Evolutionary conservation across 2,329 filamentous ascomycete species (phyloP), one percentile per base, ranked within the genome.

Genomic region (Diaporthe longicolla): DNA sequence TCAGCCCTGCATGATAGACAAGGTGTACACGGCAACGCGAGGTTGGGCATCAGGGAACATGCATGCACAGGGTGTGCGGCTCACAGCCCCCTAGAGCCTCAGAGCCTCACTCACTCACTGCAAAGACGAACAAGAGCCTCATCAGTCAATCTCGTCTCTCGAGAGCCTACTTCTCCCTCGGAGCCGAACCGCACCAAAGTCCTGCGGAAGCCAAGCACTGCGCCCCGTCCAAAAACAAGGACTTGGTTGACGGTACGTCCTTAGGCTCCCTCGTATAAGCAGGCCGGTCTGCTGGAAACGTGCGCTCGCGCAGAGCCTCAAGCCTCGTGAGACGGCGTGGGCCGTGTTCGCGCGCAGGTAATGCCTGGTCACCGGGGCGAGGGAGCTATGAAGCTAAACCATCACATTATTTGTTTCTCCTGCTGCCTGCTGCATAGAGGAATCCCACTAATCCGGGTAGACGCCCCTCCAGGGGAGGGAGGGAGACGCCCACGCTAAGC

Each of bases 51-150:
- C 21, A 37, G 4, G 40, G 17, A 63, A 19, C 43, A 21, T 43
- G 11, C 37, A 26, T 52, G 63, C 63, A 66, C 19, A 24, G 43
- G 50, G 7, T 26, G 29, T 26, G 26, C 21, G 35, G 54, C 15
- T 26, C 69, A 63, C 57, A 11, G 70, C 70, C 70, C 57, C 48
- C 57, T 63, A 21, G 57, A 71, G 57, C 57, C 57, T 55, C 70
- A 50, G 45, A 50, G 21, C 21, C 45, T 43, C 40, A 43, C 40
- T 43, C 40, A 43, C 45, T 50, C 45, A n/a, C 45, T 10, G 21
- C 21, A n/a, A 19, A 1, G 13, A n/a, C 4, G 37, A 37, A 24
- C 13, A 57, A 57, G 54, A 35, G 54, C 54, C 17, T 50, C 19
- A 48, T 43, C n/a, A 10, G 37, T 40, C 13, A 40, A 8, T 52